These are phyloP conservation scores for Globisporangium perplexum DNA, from an alignment of 352 stramenopile species.

Conservation along the genomic window DNA sequence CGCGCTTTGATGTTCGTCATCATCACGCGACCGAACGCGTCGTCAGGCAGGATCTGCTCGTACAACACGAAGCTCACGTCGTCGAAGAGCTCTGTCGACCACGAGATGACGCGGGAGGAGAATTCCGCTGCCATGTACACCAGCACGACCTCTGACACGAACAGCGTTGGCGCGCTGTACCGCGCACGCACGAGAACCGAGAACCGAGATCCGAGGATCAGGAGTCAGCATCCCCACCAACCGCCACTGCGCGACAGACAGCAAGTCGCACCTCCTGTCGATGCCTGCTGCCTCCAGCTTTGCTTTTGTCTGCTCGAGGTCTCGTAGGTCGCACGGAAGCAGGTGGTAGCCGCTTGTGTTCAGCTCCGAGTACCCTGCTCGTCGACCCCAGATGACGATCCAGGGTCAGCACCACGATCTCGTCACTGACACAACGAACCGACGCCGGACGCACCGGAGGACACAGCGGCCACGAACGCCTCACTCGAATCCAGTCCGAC, in stretches of 20 bases:
- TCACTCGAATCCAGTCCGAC: conserved; percentile 31
- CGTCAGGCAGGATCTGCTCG: conserved; percentile 88
- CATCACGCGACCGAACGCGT: conserved; percentile 90
- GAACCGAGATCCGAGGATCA: no score
- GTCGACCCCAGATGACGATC: background rate
- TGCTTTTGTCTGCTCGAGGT: conserved; percentile 37
- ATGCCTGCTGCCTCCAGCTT: conserved; percentile 63
- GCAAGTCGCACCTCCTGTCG: conserved; percentile 23
- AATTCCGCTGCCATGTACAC: conserved; percentile 89
- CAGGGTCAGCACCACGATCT: background rate
- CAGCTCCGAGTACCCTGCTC: conserved; percentile 52
- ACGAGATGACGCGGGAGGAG: conserved; percentile 68
- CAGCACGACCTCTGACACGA: conserved; percentile 90
- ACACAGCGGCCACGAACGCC: conserved; percentile 50
- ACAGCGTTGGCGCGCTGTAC: conserved; percentile 45
- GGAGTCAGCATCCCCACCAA: no score
- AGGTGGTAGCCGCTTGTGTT: conserved; percentile 70
- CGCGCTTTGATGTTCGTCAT: conserved; percentile 88
- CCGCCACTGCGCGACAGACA: no score
- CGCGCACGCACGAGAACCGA: background rate
- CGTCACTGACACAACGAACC: no score
- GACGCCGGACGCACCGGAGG: no score
- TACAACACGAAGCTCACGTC: conserved; percentile 84
- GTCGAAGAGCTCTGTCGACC: conserved; percentile 58
- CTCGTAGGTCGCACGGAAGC: conserved; percentile 69